phyloP scores from a whole-genome alignment of 1,284 basidiomycete species.

The Heliocybe sulcata region DNA sequence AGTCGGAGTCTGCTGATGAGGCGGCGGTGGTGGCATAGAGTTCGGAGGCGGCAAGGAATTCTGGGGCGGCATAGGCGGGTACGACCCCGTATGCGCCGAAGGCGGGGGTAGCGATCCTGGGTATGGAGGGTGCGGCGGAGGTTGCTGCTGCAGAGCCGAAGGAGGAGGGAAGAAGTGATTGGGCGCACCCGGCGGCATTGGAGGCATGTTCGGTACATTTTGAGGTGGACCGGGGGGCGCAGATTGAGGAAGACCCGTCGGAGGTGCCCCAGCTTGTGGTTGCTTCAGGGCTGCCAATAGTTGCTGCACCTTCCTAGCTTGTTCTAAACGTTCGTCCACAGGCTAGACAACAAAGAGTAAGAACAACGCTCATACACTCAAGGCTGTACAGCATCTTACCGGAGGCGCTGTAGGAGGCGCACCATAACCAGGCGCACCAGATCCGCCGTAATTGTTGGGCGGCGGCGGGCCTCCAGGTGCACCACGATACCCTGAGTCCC shows the following conservation, averaged over 20 bases:
- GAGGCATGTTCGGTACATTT: conserved; percentile 14
- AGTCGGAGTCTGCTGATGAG: not conserved
- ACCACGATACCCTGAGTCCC: conserved; percentile 16
- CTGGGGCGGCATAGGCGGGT: not conserved
- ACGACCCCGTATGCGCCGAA: not conserved
- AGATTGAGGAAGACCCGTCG: conserved; percentile 25
- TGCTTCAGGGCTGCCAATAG: conserved; percentile 73
- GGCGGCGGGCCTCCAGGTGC: conserved; percentile 16
- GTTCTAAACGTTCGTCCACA: conserved; percentile 68
- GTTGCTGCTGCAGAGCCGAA: conserved; percentile 21
- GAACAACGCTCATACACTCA: not conserved
- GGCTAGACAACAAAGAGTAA: conserved; percentile 22
- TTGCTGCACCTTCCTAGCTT: conserved; percentile 77
- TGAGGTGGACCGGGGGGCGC: conserved; percentile 19
- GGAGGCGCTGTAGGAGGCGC: conserved; percentile 13
- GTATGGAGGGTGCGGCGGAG: not conserved
- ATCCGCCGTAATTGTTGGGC: conserved; percentile 20
- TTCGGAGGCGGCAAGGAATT: not conserved
- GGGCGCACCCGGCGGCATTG: conserved; percentile 24
- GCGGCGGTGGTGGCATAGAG: not conserved
- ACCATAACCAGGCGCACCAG: conserved; percentile 18
- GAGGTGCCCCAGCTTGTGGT: conserved; percentile 34
- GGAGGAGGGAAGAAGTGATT: conserved; percentile 37
- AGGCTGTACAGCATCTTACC: not conserved
- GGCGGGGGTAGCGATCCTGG: not conserved